A percentile compares a stretch with the other conserved stretches of the same genome.
Evolutionary conservation across 805 yeast species (phyloP).

Genomic region (Starmerella scarabaei): DNA sequence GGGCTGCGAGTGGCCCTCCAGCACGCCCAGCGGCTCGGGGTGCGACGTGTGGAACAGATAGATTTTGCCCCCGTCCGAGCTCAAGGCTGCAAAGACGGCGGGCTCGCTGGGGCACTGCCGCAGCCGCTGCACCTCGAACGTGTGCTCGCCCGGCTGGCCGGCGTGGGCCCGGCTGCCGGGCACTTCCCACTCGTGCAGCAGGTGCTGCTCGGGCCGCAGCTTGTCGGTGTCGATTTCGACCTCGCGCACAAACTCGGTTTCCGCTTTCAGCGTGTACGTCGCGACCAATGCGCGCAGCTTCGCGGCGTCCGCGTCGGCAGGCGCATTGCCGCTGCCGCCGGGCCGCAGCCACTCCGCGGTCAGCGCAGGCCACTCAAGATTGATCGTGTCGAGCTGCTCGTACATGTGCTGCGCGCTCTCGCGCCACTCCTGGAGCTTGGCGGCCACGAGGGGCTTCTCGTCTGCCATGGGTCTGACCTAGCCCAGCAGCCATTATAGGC

Average conservation of each 20-base stretch:
- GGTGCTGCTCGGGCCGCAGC: conserved; percentile 5
- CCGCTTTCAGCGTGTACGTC: conserved; percentile 15
- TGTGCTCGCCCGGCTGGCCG: neutral
- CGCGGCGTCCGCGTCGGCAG: conserved; percentile 2
- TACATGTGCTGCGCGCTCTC: conserved; percentile 17
- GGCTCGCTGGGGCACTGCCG: conserved; percentile 12
- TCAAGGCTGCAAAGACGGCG: conserved; percentile 11
- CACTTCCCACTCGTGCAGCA: conserved; percentile 7
- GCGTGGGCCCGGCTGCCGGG: conserved; percentile 1
- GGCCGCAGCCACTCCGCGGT: conserved; percentile 12
- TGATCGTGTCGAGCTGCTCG: conserved; percentile 15
- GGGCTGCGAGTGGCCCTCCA: conserved; percentile 39
- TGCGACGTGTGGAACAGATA: conserved; percentile 3
- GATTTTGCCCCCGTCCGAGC: conserved; percentile 10
- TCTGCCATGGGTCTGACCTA: neutral
- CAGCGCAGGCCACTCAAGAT: conserved; percentile 16
- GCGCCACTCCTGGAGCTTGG: conserved; percentile 14
- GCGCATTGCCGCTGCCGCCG: neutral
- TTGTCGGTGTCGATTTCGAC: conserved; percentile 15
- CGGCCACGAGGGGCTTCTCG: neutral
- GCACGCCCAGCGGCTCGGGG: neutral
- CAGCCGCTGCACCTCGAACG: conserved; percentile 9
- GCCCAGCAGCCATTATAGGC: neutral
- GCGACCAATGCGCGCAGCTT: conserved; percentile 14
- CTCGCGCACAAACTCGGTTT: conserved; percentile 14